phyloP scores from a whole-genome alignment of 352 stramenopile species.

The Phytophthora boehmeriae region DNA sequence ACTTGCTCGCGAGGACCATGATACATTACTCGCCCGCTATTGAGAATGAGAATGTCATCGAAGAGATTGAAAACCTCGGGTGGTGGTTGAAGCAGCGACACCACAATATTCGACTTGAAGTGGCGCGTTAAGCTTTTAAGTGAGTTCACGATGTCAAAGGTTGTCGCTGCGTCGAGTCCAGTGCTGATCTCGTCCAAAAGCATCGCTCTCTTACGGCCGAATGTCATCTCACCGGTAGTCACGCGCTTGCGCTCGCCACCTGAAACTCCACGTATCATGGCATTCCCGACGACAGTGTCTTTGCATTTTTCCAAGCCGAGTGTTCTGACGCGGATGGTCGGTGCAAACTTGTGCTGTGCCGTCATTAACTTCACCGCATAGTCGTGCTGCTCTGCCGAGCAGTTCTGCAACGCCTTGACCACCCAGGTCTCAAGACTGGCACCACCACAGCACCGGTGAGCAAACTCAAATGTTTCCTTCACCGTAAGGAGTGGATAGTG shows the following conservation, averaged over 20 bases:
- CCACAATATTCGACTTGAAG: conserved; percentile 53
- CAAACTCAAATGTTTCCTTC: conserved; percentile 92
- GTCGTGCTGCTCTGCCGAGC: conserved; percentile 32
- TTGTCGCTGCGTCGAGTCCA: conserved; percentile 53
- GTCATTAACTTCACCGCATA: conserved; percentile 26
- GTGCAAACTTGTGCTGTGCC: conserved; percentile 25
- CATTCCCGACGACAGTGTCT: conserved; percentile 57
- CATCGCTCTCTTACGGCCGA: conserved; percentile 72
- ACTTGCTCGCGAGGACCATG: conserved; percentile 32
- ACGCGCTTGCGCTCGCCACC: conserved; percentile 91
- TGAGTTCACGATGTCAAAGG: conserved; percentile 58
- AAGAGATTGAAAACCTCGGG: conserved; percentile 94
- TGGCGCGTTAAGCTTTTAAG: conserved; percentile 40
- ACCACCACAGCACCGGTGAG: conserved; percentile 65
- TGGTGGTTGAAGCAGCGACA: conserved; percentile 88
- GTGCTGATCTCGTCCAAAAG: conserved; percentile 81
- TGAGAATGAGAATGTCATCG: conserved; percentile 92
- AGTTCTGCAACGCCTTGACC: conserved; percentile 37
- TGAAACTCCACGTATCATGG: conserved; percentile 60
- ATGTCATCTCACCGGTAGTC: conserved; percentile 83
- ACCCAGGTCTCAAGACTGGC: conserved; percentile 41
- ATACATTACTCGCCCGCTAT: conserved; percentile 88
- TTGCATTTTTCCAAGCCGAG: conserved; percentile 48
- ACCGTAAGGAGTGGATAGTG: conserved; percentile 91
- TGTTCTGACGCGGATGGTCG: conserved; percentile 30